phyloP scores from a whole-genome alignment of 1,139 yeast genomes.

The Scheffersomyces titani region DNA sequence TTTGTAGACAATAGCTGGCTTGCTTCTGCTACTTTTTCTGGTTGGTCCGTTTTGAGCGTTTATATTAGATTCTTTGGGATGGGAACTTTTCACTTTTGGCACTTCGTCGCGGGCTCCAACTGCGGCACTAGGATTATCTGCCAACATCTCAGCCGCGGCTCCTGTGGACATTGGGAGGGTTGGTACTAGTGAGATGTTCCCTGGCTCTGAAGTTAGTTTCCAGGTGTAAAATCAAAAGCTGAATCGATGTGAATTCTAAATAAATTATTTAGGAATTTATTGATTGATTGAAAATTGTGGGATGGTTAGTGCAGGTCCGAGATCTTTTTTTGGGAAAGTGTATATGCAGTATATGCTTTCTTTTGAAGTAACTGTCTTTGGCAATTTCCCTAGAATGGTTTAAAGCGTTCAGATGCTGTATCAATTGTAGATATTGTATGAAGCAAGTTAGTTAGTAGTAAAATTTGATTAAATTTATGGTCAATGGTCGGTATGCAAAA shows the following conservation, averaged over 20 bases:
- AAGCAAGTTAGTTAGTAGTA: no score
- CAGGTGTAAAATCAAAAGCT: not conserved
- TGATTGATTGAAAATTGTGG: not conserved
- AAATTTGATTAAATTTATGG: no score
- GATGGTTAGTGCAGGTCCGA: not conserved
- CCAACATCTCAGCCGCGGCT: not conserved
- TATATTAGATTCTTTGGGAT: not conserved
- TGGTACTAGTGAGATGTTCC: not conserved
- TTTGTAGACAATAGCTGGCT: constrained; percentile 8
- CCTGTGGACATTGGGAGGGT: not conserved
- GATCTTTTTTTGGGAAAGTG: not conserved
- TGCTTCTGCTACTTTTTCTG: not conserved
- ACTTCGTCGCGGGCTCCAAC: not conserved
- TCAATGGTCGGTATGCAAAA: no score
- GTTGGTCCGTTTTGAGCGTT: not conserved
- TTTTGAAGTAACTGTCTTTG: not conserved
- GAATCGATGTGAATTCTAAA: not conserved
- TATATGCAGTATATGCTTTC: not conserved
- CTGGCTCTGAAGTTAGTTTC: not conserved
- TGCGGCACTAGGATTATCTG: not conserved
- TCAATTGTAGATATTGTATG: not conserved
- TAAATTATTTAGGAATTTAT: not conserved
- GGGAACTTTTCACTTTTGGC: not conserved
- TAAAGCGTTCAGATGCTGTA: not conserved
- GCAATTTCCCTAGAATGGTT: not conserved